Evolutionary conservation across 108 stramenopile species (phyloP).

Genomic region (Nitzschia putrida): DNA sequence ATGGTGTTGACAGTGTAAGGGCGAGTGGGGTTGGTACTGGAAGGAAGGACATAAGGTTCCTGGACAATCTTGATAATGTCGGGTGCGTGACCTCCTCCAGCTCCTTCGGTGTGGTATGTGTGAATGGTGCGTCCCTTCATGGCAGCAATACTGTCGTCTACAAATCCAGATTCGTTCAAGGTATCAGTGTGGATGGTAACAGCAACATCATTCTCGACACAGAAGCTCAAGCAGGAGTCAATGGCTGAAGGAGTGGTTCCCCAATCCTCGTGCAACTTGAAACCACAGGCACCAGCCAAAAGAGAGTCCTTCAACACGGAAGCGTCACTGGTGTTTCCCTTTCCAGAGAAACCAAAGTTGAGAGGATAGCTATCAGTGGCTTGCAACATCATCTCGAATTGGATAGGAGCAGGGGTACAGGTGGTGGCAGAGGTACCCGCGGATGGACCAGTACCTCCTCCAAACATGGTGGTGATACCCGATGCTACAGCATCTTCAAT

Average conservation of each 20-base stretch:
- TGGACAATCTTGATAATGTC: slow-evolving; percentile 97
- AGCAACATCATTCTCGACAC: slow-evolving; percentile 88
- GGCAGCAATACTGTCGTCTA: slow-evolving; percentile 91
- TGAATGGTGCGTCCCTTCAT: slow-evolving; percentile 96
- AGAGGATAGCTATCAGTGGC: slow-evolving; percentile 89
- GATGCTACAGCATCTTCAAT: slow-evolving; percentile 91
- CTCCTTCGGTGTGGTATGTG: slow-evolving; percentile 93
- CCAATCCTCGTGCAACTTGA: slow-evolving; percentile 99
- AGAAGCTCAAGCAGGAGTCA: slow-evolving; percentile 88
- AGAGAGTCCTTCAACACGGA: slow-evolving; percentile 60
- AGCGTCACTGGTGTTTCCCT: slow-evolving; percentile 91
- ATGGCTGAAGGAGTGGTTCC: slow-evolving; percentile 97
- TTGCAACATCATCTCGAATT: slow-evolving; percentile 95
- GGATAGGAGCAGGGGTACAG: slow-evolving; percentile 92
- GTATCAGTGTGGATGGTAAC: slow-evolving; percentile 99
- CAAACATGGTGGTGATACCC: slow-evolving; percentile 95
- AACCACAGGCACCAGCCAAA: slow-evolving; percentile 87
- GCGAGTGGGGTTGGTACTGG: slow-evolving; percentile 95
- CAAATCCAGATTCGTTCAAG: slow-evolving; percentile 94
- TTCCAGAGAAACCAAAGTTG: slow-evolving; percentile 97
- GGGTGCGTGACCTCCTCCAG: slow-evolving; percentile 96
- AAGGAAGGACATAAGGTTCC: slow-evolving; percentile 89
- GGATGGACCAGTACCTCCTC: slow-evolving; percentile 94
- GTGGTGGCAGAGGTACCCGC: slow-evolving; percentile 95
- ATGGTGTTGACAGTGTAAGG: slow-evolving; percentile 97